These are phyloP conservation scores for Wallacemonas sp. DNA, from an alignment of 208 protist genomes.

Conservation along the genomic window DNA sequence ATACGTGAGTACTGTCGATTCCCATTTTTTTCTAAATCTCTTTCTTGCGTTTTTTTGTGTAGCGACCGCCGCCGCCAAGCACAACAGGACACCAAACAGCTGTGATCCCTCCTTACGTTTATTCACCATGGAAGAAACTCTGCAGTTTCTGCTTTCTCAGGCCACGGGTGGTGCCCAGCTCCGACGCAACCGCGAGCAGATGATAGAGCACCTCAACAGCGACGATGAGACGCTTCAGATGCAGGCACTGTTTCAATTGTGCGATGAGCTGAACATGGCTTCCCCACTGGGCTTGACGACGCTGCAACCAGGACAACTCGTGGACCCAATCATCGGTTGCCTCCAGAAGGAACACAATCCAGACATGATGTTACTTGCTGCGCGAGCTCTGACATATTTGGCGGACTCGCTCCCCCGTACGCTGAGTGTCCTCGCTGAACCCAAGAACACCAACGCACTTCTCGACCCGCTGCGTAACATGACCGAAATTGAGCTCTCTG, in stretches of 20 bases:
- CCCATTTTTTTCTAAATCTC: no score
- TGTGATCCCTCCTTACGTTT: not conserved
- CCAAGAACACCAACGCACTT: constrained; percentile 59
- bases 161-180: constrained; percentile 17
- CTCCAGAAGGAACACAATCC: constrained; percentile 80
- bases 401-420: constrained; percentile 85
- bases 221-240: constrained; percentile 55
- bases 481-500: constrained; percentile 94
- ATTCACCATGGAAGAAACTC: constrained; percentile 28
- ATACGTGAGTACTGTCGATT: no score
- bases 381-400: constrained; percentile 89
- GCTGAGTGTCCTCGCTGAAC: constrained; percentile 50
- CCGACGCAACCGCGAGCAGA: constrained; percentile 26
- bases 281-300: constrained; percentile 71
- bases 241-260: constrained; percentile 73
- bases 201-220: constrained; percentile 49
- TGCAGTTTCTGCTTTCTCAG: constrained; percentile 32
- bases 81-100: not conserved
- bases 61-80: no score
- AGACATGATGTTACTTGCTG: constrained; percentile 89
- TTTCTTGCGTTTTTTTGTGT: no score
- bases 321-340: constrained; percentile 69
- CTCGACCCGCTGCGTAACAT: constrained; percentile 84
- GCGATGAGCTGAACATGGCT: constrained; percentile 91
- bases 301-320: constrained; percentile 64